Evolutionary conservation across 345 rosid species (phyloP).

Genomic region (Populus deltoides): DNA sequence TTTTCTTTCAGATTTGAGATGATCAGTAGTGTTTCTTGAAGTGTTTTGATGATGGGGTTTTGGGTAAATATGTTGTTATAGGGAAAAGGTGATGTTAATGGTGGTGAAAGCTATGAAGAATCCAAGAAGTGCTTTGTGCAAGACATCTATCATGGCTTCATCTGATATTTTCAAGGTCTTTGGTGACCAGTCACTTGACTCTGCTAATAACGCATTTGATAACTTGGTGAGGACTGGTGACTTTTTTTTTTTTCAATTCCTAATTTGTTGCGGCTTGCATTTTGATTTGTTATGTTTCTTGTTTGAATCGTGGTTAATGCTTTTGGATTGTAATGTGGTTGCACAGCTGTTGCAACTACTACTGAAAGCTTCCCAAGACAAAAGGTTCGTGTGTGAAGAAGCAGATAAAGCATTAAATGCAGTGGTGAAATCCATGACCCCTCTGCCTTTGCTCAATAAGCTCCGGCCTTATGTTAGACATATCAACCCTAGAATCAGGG

Average conservation of each 20-base stretch:
- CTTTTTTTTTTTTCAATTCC: slow-evolving; percentile 26
- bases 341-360: slow-evolving; percentile 88
- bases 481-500: slow-evolving; percentile 86
- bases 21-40: neutral
- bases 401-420: slow-evolving; percentile 79
- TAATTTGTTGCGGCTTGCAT: neutral
- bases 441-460: slow-evolving; percentile 57
- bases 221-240: slow-evolving; percentile 39
- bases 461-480: slow-evolving; percentile 79
- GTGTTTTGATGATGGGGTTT: slow-evolving; percentile 9
- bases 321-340: slow-evolving; percentile 16
- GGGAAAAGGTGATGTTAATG: slow-evolving; percentile 67
- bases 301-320: neutral
- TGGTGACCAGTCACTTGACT: slow-evolving; percentile 60
- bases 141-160: slow-evolving; percentile 91
- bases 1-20: neutral
- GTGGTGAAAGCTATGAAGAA: slow-evolving; percentile 87
- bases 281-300: neutral
- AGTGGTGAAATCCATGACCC: slow-evolving; percentile 73
- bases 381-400: slow-evolving; percentile 93
- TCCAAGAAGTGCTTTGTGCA: slow-evolving; percentile 96
- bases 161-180: slow-evolving; percentile 78
- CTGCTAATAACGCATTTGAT: neutral
- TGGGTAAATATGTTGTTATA: slow-evolving; percentile 21
- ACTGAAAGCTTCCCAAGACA: slow-evolving; percentile 94